Conservation (phyloP, 805 yeast species). For the Pichia insulana region DNA sequence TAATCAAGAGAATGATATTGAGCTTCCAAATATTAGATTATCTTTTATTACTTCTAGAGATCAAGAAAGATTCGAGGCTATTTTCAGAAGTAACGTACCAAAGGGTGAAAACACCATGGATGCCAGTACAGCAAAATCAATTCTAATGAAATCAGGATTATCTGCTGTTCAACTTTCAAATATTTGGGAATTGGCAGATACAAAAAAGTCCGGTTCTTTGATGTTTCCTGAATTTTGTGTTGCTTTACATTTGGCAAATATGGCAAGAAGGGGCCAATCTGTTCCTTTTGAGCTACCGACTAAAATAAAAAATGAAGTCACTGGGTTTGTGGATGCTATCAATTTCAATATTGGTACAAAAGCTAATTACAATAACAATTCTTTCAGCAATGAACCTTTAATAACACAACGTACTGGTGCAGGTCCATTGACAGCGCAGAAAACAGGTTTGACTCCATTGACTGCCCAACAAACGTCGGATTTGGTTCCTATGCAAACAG, state of each 20-base stretch:
- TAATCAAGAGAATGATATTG: slow-evolving; percentile 40
- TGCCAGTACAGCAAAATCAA: slow-evolving; percentile 70
- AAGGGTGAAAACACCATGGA: slow-evolving; percentile 58
- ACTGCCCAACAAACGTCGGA: slow-evolving; percentile 27
- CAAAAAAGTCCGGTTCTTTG: slow-evolving; percentile 74
- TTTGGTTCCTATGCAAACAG: slow-evolving; percentile 39
- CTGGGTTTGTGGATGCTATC: slow-evolving; percentile 83
- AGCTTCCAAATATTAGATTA: slow-evolving; percentile 67
- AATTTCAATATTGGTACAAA: slow-evolving; percentile 60
- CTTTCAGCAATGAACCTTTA: slow-evolving; percentile 6
- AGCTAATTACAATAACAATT: slow-evolving; percentile 5
- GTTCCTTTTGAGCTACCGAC: slow-evolving; percentile 68
- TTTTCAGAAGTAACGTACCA: slow-evolving; percentile 73
- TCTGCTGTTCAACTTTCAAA: slow-evolving; percentile 68
- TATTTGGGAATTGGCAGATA: slow-evolving; percentile 89
- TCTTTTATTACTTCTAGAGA: slow-evolving; percentile 80
- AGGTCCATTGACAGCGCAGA: slow-evolving; percentile 30
- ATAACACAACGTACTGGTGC: neutral
- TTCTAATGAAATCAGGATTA: slow-evolving; percentile 72
- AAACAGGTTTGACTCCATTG: slow-evolving; percentile 38
- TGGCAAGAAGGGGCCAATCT: slow-evolving; percentile 67
- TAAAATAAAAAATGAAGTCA: slow-evolving; percentile 72
- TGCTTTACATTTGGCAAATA: slow-evolving; percentile 79
- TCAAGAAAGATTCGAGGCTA: slow-evolving; percentile 76
- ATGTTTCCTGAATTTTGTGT: slow-evolving; percentile 92